phyloP scores from a whole-genome alignment of 768 basidiomycete genomes.

The Panaeolus papilionaceus region DNA sequence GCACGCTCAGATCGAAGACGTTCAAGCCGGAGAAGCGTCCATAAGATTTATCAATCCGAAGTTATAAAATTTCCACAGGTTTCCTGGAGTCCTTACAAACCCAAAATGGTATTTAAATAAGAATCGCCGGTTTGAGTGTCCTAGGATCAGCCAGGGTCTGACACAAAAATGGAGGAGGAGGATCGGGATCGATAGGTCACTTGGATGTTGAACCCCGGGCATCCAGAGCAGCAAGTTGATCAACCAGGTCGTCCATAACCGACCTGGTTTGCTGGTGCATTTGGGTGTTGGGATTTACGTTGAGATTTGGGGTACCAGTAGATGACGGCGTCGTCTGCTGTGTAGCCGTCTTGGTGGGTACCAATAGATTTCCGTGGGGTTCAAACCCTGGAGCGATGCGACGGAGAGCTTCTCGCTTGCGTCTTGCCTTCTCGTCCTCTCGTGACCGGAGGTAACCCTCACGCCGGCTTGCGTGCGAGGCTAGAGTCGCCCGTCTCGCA shows the following conservation, averaged over 20 bases:
- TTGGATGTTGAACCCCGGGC: constrained; percentile 1
- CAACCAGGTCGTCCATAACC: constrained; percentile 85
- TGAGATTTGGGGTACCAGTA: constrained; percentile 17
- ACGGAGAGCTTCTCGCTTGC: constrained; percentile 70
- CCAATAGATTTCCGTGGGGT: constrained; percentile 62
- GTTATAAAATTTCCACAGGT: background rate
- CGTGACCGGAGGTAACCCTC: constrained; percentile 74
- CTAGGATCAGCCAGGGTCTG: constrained; percentile 1
- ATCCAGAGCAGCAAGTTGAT: constrained; percentile 77
- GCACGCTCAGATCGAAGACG: background rate
- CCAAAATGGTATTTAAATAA: background rate
- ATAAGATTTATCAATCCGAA: background rate
- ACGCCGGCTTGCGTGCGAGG: constrained; percentile 68
- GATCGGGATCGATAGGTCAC: constrained; percentile 1
- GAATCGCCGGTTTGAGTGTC: background rate
- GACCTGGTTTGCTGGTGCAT: constrained; percentile 44
- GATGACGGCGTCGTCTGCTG: constrained; percentile 28
- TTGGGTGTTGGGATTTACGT: constrained; percentile 7
- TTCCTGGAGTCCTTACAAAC: constrained; percentile 4
- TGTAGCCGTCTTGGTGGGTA: constrained; percentile 48
- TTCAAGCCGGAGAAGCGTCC: background rate
- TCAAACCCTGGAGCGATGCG: constrained; percentile 88
- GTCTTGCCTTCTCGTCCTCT: constrained; percentile 77
- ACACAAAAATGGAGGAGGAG: background rate
- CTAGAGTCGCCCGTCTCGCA: constrained; percentile 69